Base-by-base conservation (phyloP, 169 alveolate species). In the Plasmodium chabaudi region DNA sequence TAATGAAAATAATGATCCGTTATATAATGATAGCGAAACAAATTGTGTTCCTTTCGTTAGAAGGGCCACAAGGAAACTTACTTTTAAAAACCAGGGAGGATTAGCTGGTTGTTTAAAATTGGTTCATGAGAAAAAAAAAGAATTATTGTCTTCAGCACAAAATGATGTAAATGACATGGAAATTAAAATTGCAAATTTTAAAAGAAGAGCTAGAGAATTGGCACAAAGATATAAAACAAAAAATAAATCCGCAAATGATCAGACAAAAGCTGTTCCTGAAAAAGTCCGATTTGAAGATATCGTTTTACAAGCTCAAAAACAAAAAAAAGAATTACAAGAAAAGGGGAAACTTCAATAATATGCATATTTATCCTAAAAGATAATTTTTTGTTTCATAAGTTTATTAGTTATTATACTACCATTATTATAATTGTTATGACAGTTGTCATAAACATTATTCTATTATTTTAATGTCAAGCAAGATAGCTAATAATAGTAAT, bases 161-260 rank as follows among this genome's bases (percentile, higher is more conserved):
- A 86, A 72, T 57, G 84, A 51, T n/a, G 87, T 70, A 69, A 71
- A 44, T 55, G 91, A 86, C 53, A 65, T 86, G 25, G 91, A 86
- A 46, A 86, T 86, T 46, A 86, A 70, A 86, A 86, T 86, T 47
- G 91, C 91, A 6, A 86, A 86, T 44, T 69, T 86, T 57, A 86
- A 70, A 60, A 86, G 91, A 61, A 86, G 91, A 65, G 91, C 91
- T 39, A 86, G 91, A 51, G 91, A 86, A 63, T 56, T 86, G 25
- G 91, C 91, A 10, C 25, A 70, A 86, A 63, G 87, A 70, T 86
- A 86, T 72, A 86, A 51, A 86, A n/a, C 86, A 34, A 86, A 71
- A 59, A 61, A 86, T 59, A 27, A 69, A 9, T 9, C 61, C 10
- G 47, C 15, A 34, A 67, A 23, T 51, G 86, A 23, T 70, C 59